Percentiles rank a stretch among this genome's conserved stretches.
Evolutionary conservation across 2,329 filamentous ascomycete species (phyloP).

Genomic region (Microsporum canis): DNA sequence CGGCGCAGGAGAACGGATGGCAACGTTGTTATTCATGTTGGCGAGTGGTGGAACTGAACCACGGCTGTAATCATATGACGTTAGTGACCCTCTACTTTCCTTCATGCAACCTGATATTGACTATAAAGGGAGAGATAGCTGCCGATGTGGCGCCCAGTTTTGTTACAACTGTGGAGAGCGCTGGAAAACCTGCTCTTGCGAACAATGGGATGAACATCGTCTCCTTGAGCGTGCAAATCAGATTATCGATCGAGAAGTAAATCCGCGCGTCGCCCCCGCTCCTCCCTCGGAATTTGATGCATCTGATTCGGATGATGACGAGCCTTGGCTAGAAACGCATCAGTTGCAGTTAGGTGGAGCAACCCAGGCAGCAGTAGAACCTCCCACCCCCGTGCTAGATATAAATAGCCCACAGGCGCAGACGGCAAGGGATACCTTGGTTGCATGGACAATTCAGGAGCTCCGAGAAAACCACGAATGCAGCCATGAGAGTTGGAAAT

Average conservation of each 20-base stretch:
- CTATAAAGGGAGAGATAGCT: not conserved
- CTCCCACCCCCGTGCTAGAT: not conserved
- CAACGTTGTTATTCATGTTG: constrained; percentile 65
- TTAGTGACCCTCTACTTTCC: constrained; percentile 8
- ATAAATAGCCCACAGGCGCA: not conserved
- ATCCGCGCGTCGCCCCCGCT: not conserved
- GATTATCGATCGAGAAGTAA: constrained; percentile 3
- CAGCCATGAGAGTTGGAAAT: constrained; percentile 2
- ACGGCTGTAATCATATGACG: constrained; percentile 28
- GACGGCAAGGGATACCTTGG: not conserved
- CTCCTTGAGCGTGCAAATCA: not conserved
- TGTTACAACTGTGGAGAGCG: not conserved
- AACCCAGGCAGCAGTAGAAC: not conserved
- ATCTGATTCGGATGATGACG: not conserved
- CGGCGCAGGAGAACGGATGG: constrained; percentile 59
- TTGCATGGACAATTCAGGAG: constrained; percentile 5
- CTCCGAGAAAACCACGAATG: constrained; percentile 7
- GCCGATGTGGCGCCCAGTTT: not conserved
- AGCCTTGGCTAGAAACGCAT: not conserved
- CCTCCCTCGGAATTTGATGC: not conserved
- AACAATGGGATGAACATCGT: not conserved
- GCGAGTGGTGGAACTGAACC: constrained; percentile 32
- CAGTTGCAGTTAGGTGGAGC: too few relatives aligned
- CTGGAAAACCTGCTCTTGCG: constrained; percentile 4
- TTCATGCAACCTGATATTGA: too few relatives aligned